Conservation (phyloP, 2,329 filamentous ascomycete species). For the Fusarium bactridioides region DNA sequence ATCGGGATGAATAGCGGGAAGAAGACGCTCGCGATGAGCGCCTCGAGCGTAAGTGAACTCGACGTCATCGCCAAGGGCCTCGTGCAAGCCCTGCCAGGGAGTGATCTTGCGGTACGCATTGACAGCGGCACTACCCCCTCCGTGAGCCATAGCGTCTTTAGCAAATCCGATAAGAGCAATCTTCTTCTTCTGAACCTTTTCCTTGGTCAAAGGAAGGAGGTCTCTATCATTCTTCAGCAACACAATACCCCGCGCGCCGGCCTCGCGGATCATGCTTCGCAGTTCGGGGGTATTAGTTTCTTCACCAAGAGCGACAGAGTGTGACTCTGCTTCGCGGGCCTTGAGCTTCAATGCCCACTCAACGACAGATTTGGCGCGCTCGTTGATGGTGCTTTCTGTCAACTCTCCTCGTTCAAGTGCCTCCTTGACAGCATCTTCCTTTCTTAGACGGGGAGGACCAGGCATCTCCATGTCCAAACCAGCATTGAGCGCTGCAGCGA, state of each 20-base stretch:
- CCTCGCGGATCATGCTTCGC: constrained; percentile 35
- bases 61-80: constrained; percentile 30
- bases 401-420: constrained; percentile 34
- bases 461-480: constrained; percentile 49
- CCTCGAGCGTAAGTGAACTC: constrained; percentile 39
- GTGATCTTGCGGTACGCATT: constrained; percentile 46
- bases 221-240: constrained; percentile 68
- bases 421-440: constrained; percentile 33
- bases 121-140: constrained; percentile 45
- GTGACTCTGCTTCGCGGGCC: constrained; percentile 20
- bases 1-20: constrained; percentile 25
- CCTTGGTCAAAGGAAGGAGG: constrained; percentile 58
- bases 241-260: constrained; percentile 61
- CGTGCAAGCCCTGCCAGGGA: constrained; percentile 42
- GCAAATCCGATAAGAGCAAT: constrained; percentile 45
- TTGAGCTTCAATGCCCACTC: constrained; percentile 42
- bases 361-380: constrained; percentile 43
- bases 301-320: neutral
- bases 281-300: constrained; percentile 37
- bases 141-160: constrained; percentile 43
- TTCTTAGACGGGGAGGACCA: constrained; percentile 43
- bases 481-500: constrained; percentile 44
- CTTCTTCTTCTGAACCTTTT: constrained; percentile 35
- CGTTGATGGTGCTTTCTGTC: constrained; percentile 36
- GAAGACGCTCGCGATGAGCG: constrained; percentile 30